Conservation (phyloP, 164 flowering plant species). For the Sedum album region DNA sequence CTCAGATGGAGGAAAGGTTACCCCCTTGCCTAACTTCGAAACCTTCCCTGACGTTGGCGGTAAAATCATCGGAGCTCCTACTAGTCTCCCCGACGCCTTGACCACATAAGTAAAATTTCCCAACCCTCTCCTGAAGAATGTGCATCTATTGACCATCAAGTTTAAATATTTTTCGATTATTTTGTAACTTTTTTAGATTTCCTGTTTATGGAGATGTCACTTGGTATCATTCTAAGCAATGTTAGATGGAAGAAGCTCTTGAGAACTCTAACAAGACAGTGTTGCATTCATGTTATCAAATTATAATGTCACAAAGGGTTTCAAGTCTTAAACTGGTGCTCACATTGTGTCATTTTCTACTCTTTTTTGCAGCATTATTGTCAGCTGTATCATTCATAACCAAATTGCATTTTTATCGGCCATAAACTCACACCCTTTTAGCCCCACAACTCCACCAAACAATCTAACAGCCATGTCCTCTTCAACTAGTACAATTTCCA, state of each 20-base stretch:
- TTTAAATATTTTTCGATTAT: too few relatives aligned
- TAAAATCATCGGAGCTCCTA: too few relatives aligned
- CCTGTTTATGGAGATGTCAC: too few relatives aligned
- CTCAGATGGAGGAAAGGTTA: constrained; percentile 35
- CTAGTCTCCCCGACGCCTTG: too few relatives aligned
- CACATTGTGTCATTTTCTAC: background rate
- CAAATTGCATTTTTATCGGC: background rate
- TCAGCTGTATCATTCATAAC: background rate
- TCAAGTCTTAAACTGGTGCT: background rate
- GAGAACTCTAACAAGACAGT: background rate
- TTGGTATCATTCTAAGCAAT: too few relatives aligned
- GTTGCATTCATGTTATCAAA: background rate
- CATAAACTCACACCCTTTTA: background rate
- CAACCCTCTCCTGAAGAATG: too few relatives aligned
- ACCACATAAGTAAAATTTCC: background rate
- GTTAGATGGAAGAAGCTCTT: too few relatives aligned
- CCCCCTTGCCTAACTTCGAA: background rate
- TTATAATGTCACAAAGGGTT: background rate
- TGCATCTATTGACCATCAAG: too few relatives aligned
- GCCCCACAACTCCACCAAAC: background rate
- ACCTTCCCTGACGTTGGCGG: too few relatives aligned
- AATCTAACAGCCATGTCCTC: background rate
- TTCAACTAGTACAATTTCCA: background rate
- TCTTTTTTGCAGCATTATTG: background rate
- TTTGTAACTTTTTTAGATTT: too few relatives aligned